phyloP scores from a whole-genome alignment of 768 basidiomycete genomes.

The Podaxis mareebaensis region DNA sequence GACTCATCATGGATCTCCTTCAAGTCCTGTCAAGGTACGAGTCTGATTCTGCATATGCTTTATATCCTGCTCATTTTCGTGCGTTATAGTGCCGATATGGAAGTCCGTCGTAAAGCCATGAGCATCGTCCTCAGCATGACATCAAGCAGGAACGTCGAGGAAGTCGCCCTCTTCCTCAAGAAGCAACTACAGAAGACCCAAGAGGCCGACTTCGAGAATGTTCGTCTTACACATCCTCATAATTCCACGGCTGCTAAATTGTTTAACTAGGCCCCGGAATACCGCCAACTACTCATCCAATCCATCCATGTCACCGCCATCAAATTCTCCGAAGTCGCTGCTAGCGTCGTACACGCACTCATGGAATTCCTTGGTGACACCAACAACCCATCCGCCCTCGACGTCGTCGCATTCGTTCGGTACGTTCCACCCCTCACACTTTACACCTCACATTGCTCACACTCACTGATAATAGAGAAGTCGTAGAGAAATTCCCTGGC shows the following conservation, averaged over 20 bases:
- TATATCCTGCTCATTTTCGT: background rate
- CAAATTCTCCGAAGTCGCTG: constrained; percentile 95
- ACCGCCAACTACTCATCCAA: constrained; percentile 94
- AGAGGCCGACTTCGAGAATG: constrained; percentile 92
- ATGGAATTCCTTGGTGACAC: constrained; percentile 96
- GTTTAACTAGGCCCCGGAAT: constrained; percentile 75
- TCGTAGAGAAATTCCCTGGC: constrained; percentile 95
- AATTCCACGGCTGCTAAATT: background rate
- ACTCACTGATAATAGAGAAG: constrained; percentile 55
- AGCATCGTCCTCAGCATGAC: constrained; percentile 91
- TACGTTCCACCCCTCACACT: constrained; percentile 19
- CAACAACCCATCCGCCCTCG: constrained; percentile 92
- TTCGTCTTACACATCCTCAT: constrained; percentile 25
- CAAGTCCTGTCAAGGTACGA: constrained; percentile 80
- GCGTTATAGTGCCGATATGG: constrained; percentile 80
- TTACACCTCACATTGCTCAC: background rate
- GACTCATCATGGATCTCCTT: constrained; percentile 93
- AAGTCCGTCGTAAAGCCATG: constrained; percentile 92
- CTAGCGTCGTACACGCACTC: constrained; percentile 89
- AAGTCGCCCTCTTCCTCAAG: constrained; percentile 94
- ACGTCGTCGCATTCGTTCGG: constrained; percentile 79
- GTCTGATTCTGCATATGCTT: background rate
- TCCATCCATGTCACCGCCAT: constrained; percentile 96
- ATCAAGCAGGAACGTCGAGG: constrained; percentile 92
- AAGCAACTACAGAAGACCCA: constrained; percentile 95